phyloP scores from a whole-genome alignment of 148 eudicot species.

The Amaranthus cruentus region DNA sequence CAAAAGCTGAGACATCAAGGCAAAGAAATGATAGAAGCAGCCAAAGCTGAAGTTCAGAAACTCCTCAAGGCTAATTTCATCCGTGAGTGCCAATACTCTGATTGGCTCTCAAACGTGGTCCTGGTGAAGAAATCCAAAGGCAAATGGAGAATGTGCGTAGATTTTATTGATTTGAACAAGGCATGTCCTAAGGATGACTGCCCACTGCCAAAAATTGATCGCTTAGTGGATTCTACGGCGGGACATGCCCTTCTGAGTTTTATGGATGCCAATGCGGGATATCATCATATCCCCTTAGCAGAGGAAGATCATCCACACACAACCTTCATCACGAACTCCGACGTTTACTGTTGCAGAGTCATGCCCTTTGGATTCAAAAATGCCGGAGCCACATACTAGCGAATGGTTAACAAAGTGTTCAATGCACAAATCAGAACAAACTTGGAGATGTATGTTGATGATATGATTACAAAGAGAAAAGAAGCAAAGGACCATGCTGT shows the following conservation, averaged over 20 bases:
- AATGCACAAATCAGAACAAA: too few species aligned
- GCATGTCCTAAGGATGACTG: not conserved
- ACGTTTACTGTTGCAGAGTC: too few species aligned
- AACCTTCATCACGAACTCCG: not conserved
- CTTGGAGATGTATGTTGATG: too few species aligned
- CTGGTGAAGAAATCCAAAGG: not conserved
- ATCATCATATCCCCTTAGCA: not conserved
- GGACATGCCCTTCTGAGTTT: not conserved
- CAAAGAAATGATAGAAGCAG: too few species aligned
- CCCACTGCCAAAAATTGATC: not conserved
- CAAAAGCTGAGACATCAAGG: too few species aligned
- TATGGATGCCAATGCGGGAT: not conserved
- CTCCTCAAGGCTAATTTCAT: too few species aligned
- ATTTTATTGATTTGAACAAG: not conserved
- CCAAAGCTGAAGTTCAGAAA: too few species aligned
- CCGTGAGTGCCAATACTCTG: too few species aligned
- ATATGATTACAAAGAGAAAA: not conserved
- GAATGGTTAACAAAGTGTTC: too few species aligned
- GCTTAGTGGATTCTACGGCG: not conserved
- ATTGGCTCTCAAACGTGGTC: not conserved
- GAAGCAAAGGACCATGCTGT: not conserved
- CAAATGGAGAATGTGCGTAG: not conserved
- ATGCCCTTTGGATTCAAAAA: too few species aligned
- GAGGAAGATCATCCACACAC: not conserved
- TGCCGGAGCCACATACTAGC: too few species aligned